Evolutionary conservation across 2,329 filamentous ascomycete species (phyloP), one percentile per base, ranked within the genome.

Genomic region (Lachnellula suecica): DNA sequence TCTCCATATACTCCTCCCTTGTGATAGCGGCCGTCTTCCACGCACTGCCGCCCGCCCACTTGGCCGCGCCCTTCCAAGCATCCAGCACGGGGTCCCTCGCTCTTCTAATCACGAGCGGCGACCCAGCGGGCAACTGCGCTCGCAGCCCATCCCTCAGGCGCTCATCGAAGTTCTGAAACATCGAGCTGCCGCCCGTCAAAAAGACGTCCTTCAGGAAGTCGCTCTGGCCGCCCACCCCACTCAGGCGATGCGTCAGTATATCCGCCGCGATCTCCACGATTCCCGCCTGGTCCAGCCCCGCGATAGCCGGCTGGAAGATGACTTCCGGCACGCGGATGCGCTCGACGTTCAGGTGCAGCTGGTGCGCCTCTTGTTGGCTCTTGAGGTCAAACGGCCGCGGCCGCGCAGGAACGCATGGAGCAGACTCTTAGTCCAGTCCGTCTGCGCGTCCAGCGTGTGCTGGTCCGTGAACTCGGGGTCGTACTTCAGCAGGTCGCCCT

Each of bases 341-440:
- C 76, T 97, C 92, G 49, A 99, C 91, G 69, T 99, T 99, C 58
- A 99, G 83, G 70, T 99, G 94, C 47, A 99, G 76, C 71, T 97
- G 93, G 70, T 91, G 85, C 17, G 84, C 83, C 72, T 99, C 83
- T 17, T 85, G 83, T 62, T 94, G 88, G 52, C 85, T 89, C 51
- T 91, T 84, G 0, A 85, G 74, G 61, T 97, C 88, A 60, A 91
- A 96, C 1, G 93, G 89, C 62, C 91, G 88, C 0, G 92, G 90
- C 94, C 94, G 49, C 91, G 88, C 34, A 89, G 75, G 72, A 97
- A 99, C 7, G 91, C 89, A 71, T 99, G 94, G 17, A 97, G 75
- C 44, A 97, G 78, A 43, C 85, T 90, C 70, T 94, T 96, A 13
- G 88, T 95, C 94, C 94, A 99, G 75, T 97, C 94, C 24, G 86